Percentiles rank a stretch among this genome's conserved stretches.
These are phyloP conservation scores for Oidiodendron maius DNA, from an alignment of 495 filamentous ascomycete species.

Conservation along the genomic window DNA sequence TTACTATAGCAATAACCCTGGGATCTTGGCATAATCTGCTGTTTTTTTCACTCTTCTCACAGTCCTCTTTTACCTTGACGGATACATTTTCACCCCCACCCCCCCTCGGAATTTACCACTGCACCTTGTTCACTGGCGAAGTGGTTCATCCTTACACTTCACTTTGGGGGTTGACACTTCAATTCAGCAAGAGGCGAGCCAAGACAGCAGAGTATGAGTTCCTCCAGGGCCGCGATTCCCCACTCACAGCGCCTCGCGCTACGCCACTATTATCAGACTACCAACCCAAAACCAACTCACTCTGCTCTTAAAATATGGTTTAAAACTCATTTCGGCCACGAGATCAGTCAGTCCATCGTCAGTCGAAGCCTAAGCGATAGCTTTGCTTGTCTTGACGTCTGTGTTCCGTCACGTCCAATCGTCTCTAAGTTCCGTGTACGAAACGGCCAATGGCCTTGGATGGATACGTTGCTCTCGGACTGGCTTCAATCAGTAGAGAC, in stretches of 20 bases:
- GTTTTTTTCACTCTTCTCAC: not conserved
- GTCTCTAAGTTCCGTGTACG: conserved; percentile 7
- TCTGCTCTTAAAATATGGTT: conserved; percentile 6
- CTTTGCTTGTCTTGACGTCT: conserved; percentile 8
- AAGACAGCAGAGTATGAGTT: not conserved
- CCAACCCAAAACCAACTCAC: conserved; percentile 9
- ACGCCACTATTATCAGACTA: conserved; percentile 12
- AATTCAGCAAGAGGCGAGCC: not conserved
- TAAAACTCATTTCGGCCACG: conserved; percentile 5
- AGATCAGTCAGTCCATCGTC: conserved; percentile 12
- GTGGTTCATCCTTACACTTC: not conserved
- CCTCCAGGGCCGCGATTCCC: conserved; percentile 2
- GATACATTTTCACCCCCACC: not conserved
- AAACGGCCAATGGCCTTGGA: conserved; percentile 10
- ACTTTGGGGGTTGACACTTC: not conserved
- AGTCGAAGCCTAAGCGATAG: conserved; percentile 13
- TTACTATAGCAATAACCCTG: not conserved
- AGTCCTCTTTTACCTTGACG: not conserved
- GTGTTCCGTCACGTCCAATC: not conserved
- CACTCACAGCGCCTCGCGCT: conserved; percentile 7
- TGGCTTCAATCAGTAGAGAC: conserved; percentile 6
- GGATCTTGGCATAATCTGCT: not conserved
- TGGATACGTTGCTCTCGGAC: conserved; percentile 2
- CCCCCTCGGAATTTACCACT: not conserved
- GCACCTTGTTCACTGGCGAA: not conserved